These are phyloP conservation scores for Grosmannia huntii DNA, from an alignment of 2,329 filamentous ascomycete species.

Conservation along the genomic window DNA sequence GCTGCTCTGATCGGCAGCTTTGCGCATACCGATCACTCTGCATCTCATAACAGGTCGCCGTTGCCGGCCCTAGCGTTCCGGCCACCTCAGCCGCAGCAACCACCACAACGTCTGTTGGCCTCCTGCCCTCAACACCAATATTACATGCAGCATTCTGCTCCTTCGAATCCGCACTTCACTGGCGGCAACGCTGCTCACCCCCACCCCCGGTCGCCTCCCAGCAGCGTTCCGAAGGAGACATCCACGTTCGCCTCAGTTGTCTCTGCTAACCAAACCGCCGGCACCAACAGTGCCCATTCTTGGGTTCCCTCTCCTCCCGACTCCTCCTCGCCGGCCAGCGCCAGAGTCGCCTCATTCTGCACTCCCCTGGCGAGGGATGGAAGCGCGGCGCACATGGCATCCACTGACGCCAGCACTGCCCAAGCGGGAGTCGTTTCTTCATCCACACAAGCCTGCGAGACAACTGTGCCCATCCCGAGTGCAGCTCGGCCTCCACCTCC, in stretches of 20 bases:
- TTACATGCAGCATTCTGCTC: neutral
- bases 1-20: constrained; percentile 55
- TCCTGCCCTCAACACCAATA: neutral
- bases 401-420: neutral
- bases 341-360: neutral
- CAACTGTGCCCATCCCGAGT: constrained; percentile 11
- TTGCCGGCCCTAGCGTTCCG: neutral
- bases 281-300: constrained; percentile 27
- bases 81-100: neutral
- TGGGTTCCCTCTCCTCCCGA: constrained; percentile 41
- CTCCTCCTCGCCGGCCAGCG: constrained; percentile 28
- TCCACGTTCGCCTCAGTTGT: neutral
- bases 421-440: constrained; percentile 15
- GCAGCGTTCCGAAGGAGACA: constrained; percentile 1
- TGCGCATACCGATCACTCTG: constrained; percentile 55
- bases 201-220: constrained; percentile 1
- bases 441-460: constrained; percentile 1
- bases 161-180: neutral
- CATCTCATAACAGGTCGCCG: constrained; percentile 35
- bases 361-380: constrained; percentile 2
- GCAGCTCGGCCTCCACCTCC: constrained; percentile 5
- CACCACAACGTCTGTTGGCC: too few species aligned
- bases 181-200: neutral
- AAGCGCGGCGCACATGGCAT: constrained; percentile 10
- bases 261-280: neutral